Evolutionary conservation across 441 rosid genomes (phyloP).

Genomic region (Corymbia calophylla): DNA sequence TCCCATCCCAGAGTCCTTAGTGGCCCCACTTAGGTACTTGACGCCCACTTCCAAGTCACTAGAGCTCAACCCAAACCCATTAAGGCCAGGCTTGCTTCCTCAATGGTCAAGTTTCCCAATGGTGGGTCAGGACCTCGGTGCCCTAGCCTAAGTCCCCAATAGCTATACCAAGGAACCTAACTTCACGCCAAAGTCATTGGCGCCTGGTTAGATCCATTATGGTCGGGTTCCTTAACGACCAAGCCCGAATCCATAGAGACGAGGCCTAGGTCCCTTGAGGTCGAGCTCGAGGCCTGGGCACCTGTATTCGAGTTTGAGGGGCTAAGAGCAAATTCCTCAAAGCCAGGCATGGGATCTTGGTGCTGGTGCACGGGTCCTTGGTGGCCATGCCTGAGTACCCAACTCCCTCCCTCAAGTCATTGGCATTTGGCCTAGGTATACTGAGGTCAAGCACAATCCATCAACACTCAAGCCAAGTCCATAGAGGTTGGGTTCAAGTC

Average conservation of each 20-base stretch:
- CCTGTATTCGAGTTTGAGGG: rapidly evolving
- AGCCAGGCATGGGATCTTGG: neutral
- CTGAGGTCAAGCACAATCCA: rapidly evolving
- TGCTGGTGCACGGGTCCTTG: rapidly evolving
- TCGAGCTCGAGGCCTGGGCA: rapidly evolving
- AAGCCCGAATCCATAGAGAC: rapidly evolving
- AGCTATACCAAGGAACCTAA: rapidly evolving
- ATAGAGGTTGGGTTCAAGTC: neutral
- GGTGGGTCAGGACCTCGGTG: rapidly evolving
- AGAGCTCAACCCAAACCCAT: neutral
- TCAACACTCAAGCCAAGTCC: rapidly evolving
- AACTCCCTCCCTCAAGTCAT: neutral
- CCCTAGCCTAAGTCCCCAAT: neutral
- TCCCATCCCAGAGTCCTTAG: rapidly evolving
- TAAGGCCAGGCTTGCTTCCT: neutral
- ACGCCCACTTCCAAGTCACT: neutral
- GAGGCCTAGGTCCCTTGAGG: neutral
- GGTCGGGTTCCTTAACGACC: rapidly evolving
- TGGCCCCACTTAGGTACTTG: neutral
- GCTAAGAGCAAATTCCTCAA: neutral
- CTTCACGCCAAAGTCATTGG: neutral
- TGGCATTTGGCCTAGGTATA: neutral
- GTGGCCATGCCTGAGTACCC: neutral
- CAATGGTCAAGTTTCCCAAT: neutral
- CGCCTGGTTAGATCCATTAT: neutral